Conservation (phyloP, 169 alveolate genomes). For the Cryptosporidium baileyi region DNA sequence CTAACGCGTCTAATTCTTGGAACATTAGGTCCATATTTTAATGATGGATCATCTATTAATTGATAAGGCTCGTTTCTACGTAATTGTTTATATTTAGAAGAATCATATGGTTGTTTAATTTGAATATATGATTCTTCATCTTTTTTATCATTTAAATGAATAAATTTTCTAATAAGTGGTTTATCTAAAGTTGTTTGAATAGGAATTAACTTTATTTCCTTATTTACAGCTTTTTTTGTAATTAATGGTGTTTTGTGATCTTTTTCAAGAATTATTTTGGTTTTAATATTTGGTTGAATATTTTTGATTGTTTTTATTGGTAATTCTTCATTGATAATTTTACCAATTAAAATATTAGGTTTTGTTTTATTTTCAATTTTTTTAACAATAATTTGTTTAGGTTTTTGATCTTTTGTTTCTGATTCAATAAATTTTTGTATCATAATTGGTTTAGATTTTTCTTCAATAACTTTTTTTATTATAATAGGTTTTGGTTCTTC, state of each 20-base stretch:
- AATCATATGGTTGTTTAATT: not conserved
- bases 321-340: too few relatives aligned
- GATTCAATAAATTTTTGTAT: too few relatives aligned
- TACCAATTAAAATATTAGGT: too few relatives aligned
- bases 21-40: constrained; percentile 43
- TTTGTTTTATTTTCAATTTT: too few relatives aligned
- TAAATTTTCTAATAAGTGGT: not conserved
- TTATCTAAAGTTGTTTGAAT: not conserved
- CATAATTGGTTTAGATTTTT: too few relatives aligned
- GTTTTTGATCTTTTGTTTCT: too few relatives aligned
- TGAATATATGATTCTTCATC: not conserved
- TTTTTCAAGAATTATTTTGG: not conserved
- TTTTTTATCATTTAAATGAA: not conserved
- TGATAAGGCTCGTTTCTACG: constrained; percentile 50
- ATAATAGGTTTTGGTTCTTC: too few relatives aligned
- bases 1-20: not conserved
- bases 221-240: not conserved
- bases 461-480: too few relatives aligned
- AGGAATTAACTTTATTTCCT: not conserved
- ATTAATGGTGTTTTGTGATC: not conserved
- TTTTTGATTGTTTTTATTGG: too few relatives aligned
- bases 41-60: constrained; percentile 4
- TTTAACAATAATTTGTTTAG: too few relatives aligned
- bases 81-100: not conserved
- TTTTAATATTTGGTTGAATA: not conserved